Evolutionary conservation across 371 early-diverging fungal species (phyloP).

Genomic region (Mucor racemosus): DNA sequence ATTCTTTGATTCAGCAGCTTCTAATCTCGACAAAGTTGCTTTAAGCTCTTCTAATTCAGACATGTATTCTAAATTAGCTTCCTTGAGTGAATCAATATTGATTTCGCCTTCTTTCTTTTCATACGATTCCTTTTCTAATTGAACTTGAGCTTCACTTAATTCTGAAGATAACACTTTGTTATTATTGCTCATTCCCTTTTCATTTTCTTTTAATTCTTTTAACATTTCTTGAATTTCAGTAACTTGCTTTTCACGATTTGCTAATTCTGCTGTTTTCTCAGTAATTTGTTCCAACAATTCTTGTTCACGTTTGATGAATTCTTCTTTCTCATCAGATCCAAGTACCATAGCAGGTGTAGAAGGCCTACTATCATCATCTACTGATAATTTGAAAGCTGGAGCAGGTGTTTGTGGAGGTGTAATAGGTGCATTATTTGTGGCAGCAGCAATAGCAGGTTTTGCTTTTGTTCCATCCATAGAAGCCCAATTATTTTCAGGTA

Average conservation of each 20-base stretch:
- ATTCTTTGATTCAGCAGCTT: slow-evolving; percentile 37
- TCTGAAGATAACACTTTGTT: slow-evolving; percentile 71
- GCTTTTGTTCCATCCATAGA: slow-evolving; percentile 94
- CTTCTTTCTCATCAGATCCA: slow-evolving; percentile 90
- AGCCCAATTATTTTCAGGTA: slow-evolving; percentile 76
- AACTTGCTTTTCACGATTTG: slow-evolving; percentile 56
- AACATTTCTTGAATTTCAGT: slow-evolving; percentile 69
- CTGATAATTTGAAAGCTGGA: slow-evolving; percentile 51
- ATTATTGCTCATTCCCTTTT: slow-evolving; percentile 53
- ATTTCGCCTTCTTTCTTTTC: slow-evolving; percentile 86
- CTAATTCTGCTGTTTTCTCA: slow-evolving; percentile 78
- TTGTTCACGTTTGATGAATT: slow-evolving; percentile 92
- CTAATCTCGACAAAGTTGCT: slow-evolving; percentile 54
- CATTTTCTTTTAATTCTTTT: slow-evolving; percentile 60
- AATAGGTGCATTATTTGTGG: slow-evolving; percentile 21
- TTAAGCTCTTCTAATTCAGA: slow-evolving; percentile 75
- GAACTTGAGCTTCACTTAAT: slow-evolving; percentile 73
- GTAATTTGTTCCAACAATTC: slow-evolving; percentile 89
- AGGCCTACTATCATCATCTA: slow-evolving; percentile 63
- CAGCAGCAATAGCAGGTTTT: slow-evolving; percentile 84
- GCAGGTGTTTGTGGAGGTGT: slow-evolving; percentile 49
- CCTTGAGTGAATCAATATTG: slow-evolving; percentile 82
- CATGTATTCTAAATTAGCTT: slow-evolving; percentile 76
- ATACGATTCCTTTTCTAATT: slow-evolving; percentile 84
- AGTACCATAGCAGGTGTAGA: slow-evolving; percentile 79